These are phyloP conservation scores for Rhodotorula sp. DNA, from an alignment of 1,284 basidiomycete genomes.

Conservation along the genomic window DNA sequence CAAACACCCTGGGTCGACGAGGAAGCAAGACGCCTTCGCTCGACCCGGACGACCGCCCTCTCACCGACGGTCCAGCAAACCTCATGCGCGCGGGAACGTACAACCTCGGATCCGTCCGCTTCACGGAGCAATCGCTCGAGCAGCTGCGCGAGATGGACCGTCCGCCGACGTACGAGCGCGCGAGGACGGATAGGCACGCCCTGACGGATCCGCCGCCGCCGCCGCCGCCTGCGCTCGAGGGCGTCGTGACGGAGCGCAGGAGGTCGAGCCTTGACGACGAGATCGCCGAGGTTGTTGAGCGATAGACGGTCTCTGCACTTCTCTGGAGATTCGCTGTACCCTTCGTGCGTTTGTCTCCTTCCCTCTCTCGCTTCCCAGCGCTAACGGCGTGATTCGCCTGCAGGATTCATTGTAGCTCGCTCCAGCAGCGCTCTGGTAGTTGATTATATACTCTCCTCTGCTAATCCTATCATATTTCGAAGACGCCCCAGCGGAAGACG, in stretches of 20 bases:
- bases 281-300: no score
- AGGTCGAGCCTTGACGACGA: neutral
- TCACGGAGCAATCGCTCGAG: slow-evolving; percentile 25
- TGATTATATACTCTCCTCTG: no score
- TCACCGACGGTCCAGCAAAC: neutral
- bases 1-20: no score
- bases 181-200: neutral
- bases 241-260: neutral
- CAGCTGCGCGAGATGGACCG: slow-evolving; percentile 16
- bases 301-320: no score
- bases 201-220: neutral
- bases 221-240: neutral
- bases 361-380: no score
- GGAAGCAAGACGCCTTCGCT: neutral
- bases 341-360: no score
- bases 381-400: no score
- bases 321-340: no score
- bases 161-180: slow-evolving; percentile 20
- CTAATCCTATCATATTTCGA: no score
- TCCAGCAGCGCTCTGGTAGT: no score
- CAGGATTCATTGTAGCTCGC: no score
- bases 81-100: slow-evolving; percentile 26
- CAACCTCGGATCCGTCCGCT: slow-evolving; percentile 29
- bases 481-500: no score
- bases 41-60: slow-evolving; percentile 5